phyloP scores from a whole-genome alignment of 2,329 filamentous ascomycete genomes.

The Colletotrichum sp. region DNA sequence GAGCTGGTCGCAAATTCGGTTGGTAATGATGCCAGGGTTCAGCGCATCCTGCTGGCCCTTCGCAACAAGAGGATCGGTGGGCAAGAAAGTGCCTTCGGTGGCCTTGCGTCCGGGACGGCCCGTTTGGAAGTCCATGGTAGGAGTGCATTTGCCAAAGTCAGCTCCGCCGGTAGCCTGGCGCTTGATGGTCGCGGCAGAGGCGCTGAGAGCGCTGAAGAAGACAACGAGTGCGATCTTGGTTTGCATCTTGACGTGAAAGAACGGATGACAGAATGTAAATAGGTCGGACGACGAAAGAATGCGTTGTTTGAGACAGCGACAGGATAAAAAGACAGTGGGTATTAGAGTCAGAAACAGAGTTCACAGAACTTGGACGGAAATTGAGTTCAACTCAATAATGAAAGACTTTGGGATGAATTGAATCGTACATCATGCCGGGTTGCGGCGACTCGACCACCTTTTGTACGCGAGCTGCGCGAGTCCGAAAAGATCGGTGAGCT shows the following conservation, averaged over 20 bases:
- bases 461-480: background rate
- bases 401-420: background rate
- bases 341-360: background rate
- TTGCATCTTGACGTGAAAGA: conserved; percentile 1
- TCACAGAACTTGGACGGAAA: background rate
- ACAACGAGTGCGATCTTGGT: background rate
- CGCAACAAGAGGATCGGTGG: conserved; percentile 58
- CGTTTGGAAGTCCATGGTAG: conserved; percentile 60
- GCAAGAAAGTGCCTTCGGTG: conserved; percentile 63
- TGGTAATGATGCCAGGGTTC: conserved; percentile 69
- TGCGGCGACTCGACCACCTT: background rate
- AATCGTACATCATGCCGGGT: background rate
- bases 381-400: conserved; percentile 10
- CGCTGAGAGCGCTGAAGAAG: conserved; percentile 1
- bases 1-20: conserved; percentile 65
- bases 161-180: conserved; percentile 32
- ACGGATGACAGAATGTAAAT: background rate
- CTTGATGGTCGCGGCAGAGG: background rate
- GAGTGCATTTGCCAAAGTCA: conserved; percentile 54
- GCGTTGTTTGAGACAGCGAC: background rate
- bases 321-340: background rate
- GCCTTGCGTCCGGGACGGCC: conserved; percentile 56
- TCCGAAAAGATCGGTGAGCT: background rate
- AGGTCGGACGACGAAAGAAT: background rate
- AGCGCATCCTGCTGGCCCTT: conserved; percentile 62